Base-by-base conservation (phyloP, 306 rosid species). In the Hippophae gyantsensis region DNA sequence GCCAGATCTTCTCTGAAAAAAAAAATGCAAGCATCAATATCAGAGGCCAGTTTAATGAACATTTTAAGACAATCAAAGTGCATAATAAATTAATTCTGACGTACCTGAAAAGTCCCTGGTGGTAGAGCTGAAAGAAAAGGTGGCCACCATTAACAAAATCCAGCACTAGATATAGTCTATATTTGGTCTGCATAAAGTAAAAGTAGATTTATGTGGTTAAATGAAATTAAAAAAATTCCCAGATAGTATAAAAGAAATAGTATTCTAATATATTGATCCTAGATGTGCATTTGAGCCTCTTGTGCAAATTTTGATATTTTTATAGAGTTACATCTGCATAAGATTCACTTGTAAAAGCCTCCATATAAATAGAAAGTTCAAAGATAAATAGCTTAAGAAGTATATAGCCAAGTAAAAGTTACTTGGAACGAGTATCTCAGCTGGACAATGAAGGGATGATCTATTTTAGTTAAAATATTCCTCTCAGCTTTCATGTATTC, bases 401-500 rank as follows among this genome's bases (percentile, higher is more conserved):
- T 51, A 18, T n/a, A 54, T 27, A 54, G 38, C 42, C 6, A 40
- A 58, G 66, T 43, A 63, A 61, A 18, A 71, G 68, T 62, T 85
- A 85, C 98, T 74, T 90, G 98, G 76, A 90, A 90, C 58, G 92
- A 90, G 78, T 85, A 90, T 90, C 96, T 79, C 60, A 90, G 96
- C 72, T 90, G 96, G 38, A 90, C 94, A 67, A 90, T 58, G 75
- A 54, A 90, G 52, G 98, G 89, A 54, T 90, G 98, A 67, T 87
- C 96, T 48, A 83, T 79, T 73, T 81, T 72, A 59, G 98, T 87
- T 76, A 88, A 71, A 52, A 87, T 90, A 64, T 90, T 83, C 82
- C 95, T 85, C 83, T 90, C 98, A 65, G 98, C 96, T 76, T 90
- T 87, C 98, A 90, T 90, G 79, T 90, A 90, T 69, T 76, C 95